A percentile compares a stretch with the other conserved stretches of the same genome.
Evolutionary conservation across 306 rosid species (phyloP).

Genomic region (Citrullus amarus): DNA sequence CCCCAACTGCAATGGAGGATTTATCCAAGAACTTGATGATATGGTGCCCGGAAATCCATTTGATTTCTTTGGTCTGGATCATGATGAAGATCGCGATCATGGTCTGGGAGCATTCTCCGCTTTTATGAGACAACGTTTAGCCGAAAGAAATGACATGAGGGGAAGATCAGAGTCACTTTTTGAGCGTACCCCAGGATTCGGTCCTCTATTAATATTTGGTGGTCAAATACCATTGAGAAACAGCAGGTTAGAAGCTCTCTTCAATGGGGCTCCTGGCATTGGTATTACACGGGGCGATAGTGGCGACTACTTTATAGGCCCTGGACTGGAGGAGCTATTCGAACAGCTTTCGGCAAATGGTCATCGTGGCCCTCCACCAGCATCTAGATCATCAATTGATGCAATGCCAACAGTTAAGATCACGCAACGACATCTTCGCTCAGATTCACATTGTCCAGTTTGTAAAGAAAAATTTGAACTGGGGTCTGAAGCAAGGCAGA

Average conservation of each 20-base stretch:
- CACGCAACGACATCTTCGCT: slow-evolving; percentile 13
- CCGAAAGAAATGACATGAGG: slow-evolving; percentile 8
- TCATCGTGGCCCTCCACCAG: slow-evolving; percentile 14
- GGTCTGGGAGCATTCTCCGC: slow-evolving; percentile 12
- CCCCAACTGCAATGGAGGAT: slow-evolving; percentile 18
- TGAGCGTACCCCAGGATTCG: slow-evolving; percentile 7
- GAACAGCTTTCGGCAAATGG: slow-evolving; percentile 10
- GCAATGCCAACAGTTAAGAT: slow-evolving; percentile 15
- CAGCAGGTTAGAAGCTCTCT: slow-evolving; percentile 11
- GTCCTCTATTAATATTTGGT: slow-evolving; percentile 12
- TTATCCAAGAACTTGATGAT: slow-evolving; percentile 15
- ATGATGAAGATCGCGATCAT: slow-evolving; percentile 4
- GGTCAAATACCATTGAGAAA: slow-evolving; percentile 13
- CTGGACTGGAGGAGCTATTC: slow-evolving; percentile 16
- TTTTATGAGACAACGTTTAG: slow-evolving; percentile 14
- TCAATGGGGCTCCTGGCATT: slow-evolving; percentile 12
- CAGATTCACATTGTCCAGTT: slow-evolving; percentile 17
- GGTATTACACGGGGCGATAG: slow-evolving; percentile 6
- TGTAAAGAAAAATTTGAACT: slow-evolving; percentile 16
- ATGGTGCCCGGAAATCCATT: slow-evolving; percentile 7
- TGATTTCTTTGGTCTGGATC: slow-evolving; percentile 10
- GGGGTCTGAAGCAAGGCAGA: slow-evolving; percentile 14
- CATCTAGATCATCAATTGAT: slow-evolving; percentile 9
- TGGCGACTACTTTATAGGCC: slow-evolving; percentile 14
- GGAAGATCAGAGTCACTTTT: slow-evolving; percentile 14